Percentiles rank a stretch among this genome's conserved stretches.
These are phyloP conservation scores for Cymbidium sinense DNA, from an alignment of 106 monocot species.

Conservation along the genomic window DNA sequence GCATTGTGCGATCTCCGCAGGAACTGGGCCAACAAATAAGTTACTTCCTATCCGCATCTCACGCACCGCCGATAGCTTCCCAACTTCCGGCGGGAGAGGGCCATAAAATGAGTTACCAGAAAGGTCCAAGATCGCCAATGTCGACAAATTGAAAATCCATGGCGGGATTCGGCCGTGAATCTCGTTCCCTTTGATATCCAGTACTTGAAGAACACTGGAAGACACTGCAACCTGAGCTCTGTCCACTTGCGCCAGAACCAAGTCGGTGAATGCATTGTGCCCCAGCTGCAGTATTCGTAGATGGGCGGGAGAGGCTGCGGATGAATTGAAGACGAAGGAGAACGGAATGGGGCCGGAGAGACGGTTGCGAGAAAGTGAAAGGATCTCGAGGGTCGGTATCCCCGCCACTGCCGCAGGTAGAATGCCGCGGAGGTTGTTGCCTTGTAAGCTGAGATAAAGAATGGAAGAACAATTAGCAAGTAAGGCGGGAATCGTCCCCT, in stretches of 20 bases:
- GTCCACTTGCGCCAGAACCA: conserved; percentile 14
- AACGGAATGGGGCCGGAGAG: conserved; percentile 55
- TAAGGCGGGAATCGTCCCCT: conserved; percentile 50
- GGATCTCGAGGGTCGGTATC: conserved; percentile 43
- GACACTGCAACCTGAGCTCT: background rate
- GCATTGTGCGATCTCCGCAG: conserved; percentile 47
- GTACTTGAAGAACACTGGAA: conserved; percentile 34
- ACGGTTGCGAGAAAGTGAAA: conserved; percentile 45
- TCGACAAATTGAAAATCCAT: conserved; percentile 35
- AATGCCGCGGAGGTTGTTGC: conserved; percentile 52
- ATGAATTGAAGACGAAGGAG: conserved; percentile 24
- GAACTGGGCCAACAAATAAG: conserved; percentile 48
- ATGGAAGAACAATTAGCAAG: conserved; percentile 60
- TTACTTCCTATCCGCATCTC: conserved; percentile 72
- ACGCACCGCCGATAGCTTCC: conserved; percentile 34
- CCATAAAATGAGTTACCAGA: conserved; percentile 85
- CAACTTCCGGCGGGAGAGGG: conserved; percentile 48
- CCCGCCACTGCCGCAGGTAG: conserved; percentile 37
- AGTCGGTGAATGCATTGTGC: conserved; percentile 46
- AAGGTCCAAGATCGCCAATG: conserved; percentile 56
- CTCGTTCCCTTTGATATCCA: conserved; percentile 57
- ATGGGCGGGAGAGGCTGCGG: conserved; percentile 10
- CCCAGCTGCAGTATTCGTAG: conserved; percentile 59
- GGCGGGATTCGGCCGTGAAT: conserved; percentile 43
- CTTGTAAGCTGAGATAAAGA: conserved; percentile 45